Percentiles rank a stretch among this genome's conserved stretches.
Conservation (phyloP, 2,329 filamentous ascomycete species). For the Cercospora nicotianae region DNA sequence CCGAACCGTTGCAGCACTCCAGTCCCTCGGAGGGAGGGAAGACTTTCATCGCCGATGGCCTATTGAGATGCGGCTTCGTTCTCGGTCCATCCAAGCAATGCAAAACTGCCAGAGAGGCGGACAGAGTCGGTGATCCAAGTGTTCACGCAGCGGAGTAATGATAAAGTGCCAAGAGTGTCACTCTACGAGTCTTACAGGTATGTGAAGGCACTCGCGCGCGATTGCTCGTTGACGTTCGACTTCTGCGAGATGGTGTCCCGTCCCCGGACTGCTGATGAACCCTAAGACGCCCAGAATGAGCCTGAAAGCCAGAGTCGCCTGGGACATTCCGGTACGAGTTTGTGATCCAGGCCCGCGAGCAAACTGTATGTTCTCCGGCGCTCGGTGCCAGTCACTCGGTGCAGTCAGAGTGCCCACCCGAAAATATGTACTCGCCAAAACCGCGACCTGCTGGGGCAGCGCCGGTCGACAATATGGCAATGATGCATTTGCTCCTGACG, state of each 20-base stretch:
- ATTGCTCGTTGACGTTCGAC: not conserved
- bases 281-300: not conserved
- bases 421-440: not conserved
- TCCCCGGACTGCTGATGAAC: not conserved
- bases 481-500: not conserved
- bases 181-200: not conserved
- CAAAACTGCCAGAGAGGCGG: not conserved
- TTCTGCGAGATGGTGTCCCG: not conserved
- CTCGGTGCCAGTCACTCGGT: not conserved
- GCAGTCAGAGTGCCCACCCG: not conserved
- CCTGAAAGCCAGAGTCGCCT: not conserved
- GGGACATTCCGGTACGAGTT: not conserved
- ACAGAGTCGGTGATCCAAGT: not conserved
- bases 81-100: not conserved
- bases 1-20: not conserved
- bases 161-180: not conserved
- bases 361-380: not conserved
- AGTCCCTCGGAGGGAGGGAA: not conserved
- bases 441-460: not conserved
- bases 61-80: not conserved
- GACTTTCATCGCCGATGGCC: not conserved
- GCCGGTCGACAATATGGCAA: not conserved
- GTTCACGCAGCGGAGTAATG: not conserved
- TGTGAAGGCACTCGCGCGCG: not conserved
- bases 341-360: not conserved